Conservation (phyloP, 805 yeast species). For the Peterozyma toletana region DNA sequence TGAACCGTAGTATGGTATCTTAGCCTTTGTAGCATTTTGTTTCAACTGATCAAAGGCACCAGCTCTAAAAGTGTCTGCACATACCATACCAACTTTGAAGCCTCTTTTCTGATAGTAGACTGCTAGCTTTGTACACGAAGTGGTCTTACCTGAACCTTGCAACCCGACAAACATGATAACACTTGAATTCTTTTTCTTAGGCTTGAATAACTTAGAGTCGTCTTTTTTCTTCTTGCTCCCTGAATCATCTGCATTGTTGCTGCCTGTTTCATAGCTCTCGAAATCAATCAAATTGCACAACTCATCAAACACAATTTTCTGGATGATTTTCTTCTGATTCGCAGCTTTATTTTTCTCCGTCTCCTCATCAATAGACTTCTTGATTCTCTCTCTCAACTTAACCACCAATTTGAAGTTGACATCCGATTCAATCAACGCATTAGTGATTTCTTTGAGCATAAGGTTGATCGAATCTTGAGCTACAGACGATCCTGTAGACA, state of each 20-base stretch:
- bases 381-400: constrained; percentile 65
- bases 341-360: constrained; percentile 44
- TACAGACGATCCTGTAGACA: constrained; percentile 52
- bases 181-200: constrained; percentile 72
- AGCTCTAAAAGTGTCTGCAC: constrained; percentile 99
- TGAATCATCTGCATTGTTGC: constrained; percentile 19
- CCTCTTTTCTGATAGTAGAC: constrained; percentile 92
- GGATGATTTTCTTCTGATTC: constrained; percentile 74
- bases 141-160: constrained; percentile 98
- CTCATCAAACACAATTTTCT: constrained; percentile 92
- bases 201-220: constrained; percentile 45
- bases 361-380: constrained; percentile 43
- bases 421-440: constrained; percentile 89
- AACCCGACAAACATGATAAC: constrained; percentile 97
- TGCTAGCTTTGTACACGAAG: constrained; percentile 94
- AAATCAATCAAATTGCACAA: constrained; percentile 80
- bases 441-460: constrained; percentile 82
- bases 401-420: constrained; percentile 85
- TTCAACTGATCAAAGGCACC: constrained; percentile 99
- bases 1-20: constrained; percentile 90
- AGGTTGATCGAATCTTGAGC: constrained; percentile 50
- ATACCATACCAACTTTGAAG: constrained; percentile 89
- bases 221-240: constrained; percentile 24
- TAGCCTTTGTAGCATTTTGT: constrained; percentile 93
- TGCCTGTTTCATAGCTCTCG: constrained; percentile 28